Percentiles rank a stretch among this genome's conserved stretches.
Evolutionary conservation across 1,284 basidiomycete genomes (phyloP).

Genomic region (Thelephora terrestris): DNA sequence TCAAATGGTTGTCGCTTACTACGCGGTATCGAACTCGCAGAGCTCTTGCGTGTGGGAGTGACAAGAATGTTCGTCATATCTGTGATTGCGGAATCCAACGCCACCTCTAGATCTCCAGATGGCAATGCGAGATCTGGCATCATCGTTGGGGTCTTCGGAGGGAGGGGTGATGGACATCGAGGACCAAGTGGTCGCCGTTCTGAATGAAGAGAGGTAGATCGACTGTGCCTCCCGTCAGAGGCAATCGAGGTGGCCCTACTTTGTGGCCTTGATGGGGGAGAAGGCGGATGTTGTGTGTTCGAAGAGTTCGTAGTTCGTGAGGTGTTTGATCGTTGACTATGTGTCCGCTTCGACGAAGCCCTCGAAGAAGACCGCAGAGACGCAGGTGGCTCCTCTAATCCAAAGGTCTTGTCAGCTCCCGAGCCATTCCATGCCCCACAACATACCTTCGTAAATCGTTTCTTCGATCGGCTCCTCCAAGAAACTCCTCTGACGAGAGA

Average conservation of each 20-base stretch:
- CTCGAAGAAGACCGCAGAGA: constrained; percentile 44
- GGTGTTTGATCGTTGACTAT: constrained; percentile 29
- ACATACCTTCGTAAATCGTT: constrained; percentile 65
- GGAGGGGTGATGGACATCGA: constrained; percentile 57
- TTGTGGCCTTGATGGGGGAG: constrained; percentile 9
- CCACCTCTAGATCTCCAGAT: constrained; percentile 33
- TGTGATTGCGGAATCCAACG: constrained; percentile 29
- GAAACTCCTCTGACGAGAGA: constrained; percentile 13
- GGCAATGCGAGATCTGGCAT: constrained; percentile 21
- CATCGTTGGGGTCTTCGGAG: constrained; percentile 19
- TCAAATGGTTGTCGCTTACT: constrained; percentile 59
- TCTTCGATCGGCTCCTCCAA: constrained; percentile 43
- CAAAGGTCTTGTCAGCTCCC: not conserved
- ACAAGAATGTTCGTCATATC: constrained; percentile 21
- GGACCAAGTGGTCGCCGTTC: constrained; percentile 62
- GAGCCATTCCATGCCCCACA: not conserved
- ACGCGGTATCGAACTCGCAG: constrained; percentile 44
- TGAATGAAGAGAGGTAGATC: constrained; percentile 33
- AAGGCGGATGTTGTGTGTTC: constrained; percentile 12
- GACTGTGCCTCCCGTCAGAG: constrained; percentile 18
- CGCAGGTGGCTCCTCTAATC: constrained; percentile 49
- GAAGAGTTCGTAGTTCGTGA: constrained; percentile 28
- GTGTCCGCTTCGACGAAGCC: constrained; percentile 31
- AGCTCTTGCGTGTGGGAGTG: constrained; percentile 13
- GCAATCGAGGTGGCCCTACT: too few species aligned